phyloP scores from a whole-genome alignment of 768 basidiomycete species.

The Suillus sp. region DNA sequence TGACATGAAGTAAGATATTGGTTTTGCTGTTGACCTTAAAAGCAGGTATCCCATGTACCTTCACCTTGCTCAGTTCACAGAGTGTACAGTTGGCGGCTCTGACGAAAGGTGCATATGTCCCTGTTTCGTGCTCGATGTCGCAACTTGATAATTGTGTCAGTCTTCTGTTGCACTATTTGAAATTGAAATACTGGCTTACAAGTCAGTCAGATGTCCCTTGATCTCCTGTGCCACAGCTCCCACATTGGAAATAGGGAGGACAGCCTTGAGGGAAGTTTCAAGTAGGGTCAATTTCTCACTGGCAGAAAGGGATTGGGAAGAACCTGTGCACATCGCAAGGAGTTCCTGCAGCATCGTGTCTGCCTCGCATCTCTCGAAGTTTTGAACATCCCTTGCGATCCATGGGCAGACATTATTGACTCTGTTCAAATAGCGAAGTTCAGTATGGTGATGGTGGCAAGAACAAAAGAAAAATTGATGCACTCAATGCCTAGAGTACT shows the following conservation, averaged over 20 bases:
- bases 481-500: background rate
- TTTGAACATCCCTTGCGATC: background rate
- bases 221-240: background rate
- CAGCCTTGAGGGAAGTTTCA: background rate
- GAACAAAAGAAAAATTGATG: background rate
- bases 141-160: background rate
- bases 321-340: background rate
- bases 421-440: background rate
- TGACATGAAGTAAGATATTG: background rate
- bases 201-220: background rate
- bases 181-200: background rate
- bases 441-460: background rate
- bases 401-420: background rate
- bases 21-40: background rate
- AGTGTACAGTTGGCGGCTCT: background rate
- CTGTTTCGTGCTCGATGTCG: no score
- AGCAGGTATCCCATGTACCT: background rate
- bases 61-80: background rate
- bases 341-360: slow-evolving; percentile 3
- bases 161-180: background rate
- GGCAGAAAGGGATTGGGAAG: background rate
- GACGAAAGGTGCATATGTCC: background rate
- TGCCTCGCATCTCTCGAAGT: background rate
- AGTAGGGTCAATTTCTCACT: background rate
- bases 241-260: background rate